Base-by-base conservation (phyloP, 2,329 filamentous ascomycete species). In the Trichoderma sp. region DNA sequence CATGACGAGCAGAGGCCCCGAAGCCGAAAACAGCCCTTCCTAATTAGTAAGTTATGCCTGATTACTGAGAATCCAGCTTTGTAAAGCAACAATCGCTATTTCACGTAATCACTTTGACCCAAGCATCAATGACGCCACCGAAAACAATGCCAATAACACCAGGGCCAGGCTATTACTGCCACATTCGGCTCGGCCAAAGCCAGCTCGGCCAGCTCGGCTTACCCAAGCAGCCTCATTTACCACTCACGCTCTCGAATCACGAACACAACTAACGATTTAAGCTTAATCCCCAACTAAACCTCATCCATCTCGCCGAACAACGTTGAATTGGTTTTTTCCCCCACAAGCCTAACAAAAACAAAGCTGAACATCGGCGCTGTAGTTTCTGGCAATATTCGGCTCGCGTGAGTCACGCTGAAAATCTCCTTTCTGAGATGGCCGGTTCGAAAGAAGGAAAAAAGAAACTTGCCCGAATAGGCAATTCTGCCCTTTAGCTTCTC, bases 321-420 rank as follows among this genome's bases (percentile, higher is more conserved):
- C 15, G 8, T 30, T 43, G 39, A 47, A 20, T 34, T 34, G n/a
- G 6, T 23, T 7, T 6, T 17, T 11, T 9, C 20, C 57, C n/a
- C n/a, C n/a, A 50, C 43, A 50, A 50, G 43, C n/a, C n/a, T 53
- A 53, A 20, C 47, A 53, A 53, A 2, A n/a, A 1, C 39, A n/a
- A 53, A 53, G 47, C n/a, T 23, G 47, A 53, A 23, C 2, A 23
- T 53, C 47, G 20, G 43, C 26, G 23, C 15, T 17, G 28, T 9
- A 12, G 58, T 43, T 43, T 43, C 39, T 43, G 9, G 30, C 20
- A 47, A 47, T 50, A 2, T 20, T 12, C 7, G 26, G 11, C 20
- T 50, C 43, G 12, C 62, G 23, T 68, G 53, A 68, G 36, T 64
- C 61, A 64, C 61, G 61, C 47, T 57, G 26, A 36, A 66, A 66